Evolutionary conservation across 1,139 yeast species (phyloP).

Genomic region (Sugiyamaella castrensis): DNA sequence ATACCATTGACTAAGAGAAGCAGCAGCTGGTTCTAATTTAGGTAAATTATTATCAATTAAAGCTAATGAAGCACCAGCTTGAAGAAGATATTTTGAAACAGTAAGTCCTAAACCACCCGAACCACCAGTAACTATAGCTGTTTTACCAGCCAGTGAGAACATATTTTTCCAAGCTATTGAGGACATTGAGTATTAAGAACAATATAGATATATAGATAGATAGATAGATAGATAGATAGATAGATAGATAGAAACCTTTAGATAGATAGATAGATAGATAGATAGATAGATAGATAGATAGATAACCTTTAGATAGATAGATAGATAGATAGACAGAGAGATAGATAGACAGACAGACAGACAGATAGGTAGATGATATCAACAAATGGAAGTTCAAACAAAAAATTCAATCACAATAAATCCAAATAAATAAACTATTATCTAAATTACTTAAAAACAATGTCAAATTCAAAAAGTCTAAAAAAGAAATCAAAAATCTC

Average conservation of each 20-base stretch:
- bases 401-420: too few species aligned
- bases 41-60: conserved; percentile 67
- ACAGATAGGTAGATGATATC: too few species aligned
- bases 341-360: too few species aligned
- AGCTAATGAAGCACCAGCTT: conserved; percentile 48
- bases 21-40: conserved; percentile 55
- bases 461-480: too few species aligned
- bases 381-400: too few species aligned
- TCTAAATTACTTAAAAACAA: too few species aligned
- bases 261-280: too few species aligned
- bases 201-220: neutral
- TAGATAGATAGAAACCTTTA: neutral
- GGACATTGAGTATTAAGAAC: neutral
- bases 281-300: too few species aligned
- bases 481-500: too few species aligned
- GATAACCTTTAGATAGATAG: too few species aligned
- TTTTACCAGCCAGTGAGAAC: conserved; percentile 57
- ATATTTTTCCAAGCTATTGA: conserved; percentile 11
- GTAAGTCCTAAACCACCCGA: conserved; percentile 76
- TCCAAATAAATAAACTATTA: too few species aligned
- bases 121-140: conserved; percentile 78
- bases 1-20: conserved; percentile 56
- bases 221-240: neutral
- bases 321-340: too few species aligned
- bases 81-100: conserved; percentile 35